These are phyloP conservation scores for Phlegmacium glaucopus DNA, from an alignment of 768 basidiomycete species.

Conservation along the genomic window DNA sequence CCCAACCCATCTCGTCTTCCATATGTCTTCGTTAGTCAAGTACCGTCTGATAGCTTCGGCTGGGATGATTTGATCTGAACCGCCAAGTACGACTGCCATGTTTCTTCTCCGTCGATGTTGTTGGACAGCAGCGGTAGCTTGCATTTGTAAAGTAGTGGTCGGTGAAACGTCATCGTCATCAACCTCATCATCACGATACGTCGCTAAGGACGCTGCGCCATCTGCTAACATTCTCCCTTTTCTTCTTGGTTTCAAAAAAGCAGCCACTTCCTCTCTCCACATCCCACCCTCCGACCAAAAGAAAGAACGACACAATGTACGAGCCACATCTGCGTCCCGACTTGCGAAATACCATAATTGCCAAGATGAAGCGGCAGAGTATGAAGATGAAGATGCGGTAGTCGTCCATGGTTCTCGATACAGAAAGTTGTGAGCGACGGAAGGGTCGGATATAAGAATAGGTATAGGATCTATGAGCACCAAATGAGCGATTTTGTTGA, in stretches of 20 bases:
- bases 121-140: neutral
- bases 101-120: slow-evolving; percentile 19
- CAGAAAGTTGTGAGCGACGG: slow-evolving; percentile 64
- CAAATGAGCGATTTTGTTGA: slow-evolving; percentile 35
- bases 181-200: slow-evolving; percentile 1
- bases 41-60: slow-evolving; percentile 32
- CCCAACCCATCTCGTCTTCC: slow-evolving; percentile 20
- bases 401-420: slow-evolving; percentile 39
- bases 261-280: slow-evolving; percentile 53
- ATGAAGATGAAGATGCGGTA: slow-evolving; percentile 1
- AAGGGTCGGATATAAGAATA: slow-evolving; percentile 57
- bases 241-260: slow-evolving; percentile 17
- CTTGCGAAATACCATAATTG: slow-evolving; percentile 67
- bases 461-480: slow-evolving; percentile 66
- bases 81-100: slow-evolving; percentile 33
- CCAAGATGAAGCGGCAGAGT: slow-evolving; percentile 47
- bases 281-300: slow-evolving; percentile 64
- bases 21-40: slow-evolving; percentile 27
- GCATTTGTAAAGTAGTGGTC: too few species aligned
- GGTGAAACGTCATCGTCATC: too few species aligned
- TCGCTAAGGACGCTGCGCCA: too few species aligned
- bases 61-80: slow-evolving; percentile 39
- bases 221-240: too few species aligned
- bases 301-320: slow-evolving; percentile 55
- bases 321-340: slow-evolving; percentile 59